Base-by-base conservation (phyloP, 305 asterid species). In the Petunia hybrid region DNA sequence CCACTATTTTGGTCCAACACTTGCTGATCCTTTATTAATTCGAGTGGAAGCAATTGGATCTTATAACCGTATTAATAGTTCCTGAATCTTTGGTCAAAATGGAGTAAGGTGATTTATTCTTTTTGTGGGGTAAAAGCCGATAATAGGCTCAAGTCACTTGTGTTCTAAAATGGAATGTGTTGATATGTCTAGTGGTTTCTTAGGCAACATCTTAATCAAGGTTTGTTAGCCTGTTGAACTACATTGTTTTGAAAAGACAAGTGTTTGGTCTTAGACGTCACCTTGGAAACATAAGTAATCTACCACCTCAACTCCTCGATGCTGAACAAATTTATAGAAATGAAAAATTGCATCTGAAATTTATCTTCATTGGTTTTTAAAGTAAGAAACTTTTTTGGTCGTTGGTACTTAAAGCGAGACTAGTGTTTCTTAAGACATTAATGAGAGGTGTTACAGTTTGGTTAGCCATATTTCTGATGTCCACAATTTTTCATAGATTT, bases 401-500 rank as follows among this genome's bases (percentile, higher is more conserved):
- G 45, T 42, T 68, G 39, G 76, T 43, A 42, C 76, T 42, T 68
- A 70, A 48, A 70, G 41, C 48, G 46, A 10, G 42, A 31, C 0
- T 35, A 5, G 38, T 73, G 8, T n/a, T 46, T 63, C 35, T 75
- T n/a, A 38, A 62, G 57, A 70, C 78, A 6, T 67, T 59, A 7
- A 65, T 31, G 3, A 57, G 16, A 14, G 57, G 36, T 67, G 41
- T 39, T 79, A 9, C 38, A 57, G 45, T 67, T 82, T 69, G 48
- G 51, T 63, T 46, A 12, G 36, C 69, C 79, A 31, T 53, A 35
- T 86, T 69, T 82, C 87, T 85, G 68, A 82, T 85, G 80, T 79
- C 68, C 82, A 75, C 82, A 64, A 42, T 74, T 83, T 69, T 46
- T 63, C 81, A 56, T 82, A 92, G 98, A 87, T 90, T 82, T 77